Evolutionary conservation across 805 yeast species (phyloP), one percentile per base, ranked within the genome.

Genomic region (Wickerhamomyces bovis): DNA sequence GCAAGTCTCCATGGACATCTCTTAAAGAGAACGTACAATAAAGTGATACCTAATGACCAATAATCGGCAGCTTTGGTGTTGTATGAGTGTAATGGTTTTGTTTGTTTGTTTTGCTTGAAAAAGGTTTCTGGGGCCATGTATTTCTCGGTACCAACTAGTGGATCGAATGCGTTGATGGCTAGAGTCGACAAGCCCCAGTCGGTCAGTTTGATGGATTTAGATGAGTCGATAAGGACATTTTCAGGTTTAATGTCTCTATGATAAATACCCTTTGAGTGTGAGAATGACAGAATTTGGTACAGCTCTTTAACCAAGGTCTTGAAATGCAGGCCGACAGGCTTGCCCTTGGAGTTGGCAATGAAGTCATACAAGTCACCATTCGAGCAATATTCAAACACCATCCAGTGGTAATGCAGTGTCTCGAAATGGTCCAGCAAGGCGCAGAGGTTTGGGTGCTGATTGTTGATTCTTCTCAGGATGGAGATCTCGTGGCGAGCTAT

Each of bases 51-150:
- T 36, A 85, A 64, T 0, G 96, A 82, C 97, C 97, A 89, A 49
- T 85, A 74, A 66, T 89, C 97, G 38, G 89, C 84, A 60, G 78
- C 77, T 43, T 81, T 78, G 0, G 95, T 83, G 59, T 85, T 83
- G 62, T 89, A 89, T 25, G 56, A 44, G 8, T 45, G 42, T 22
- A 42, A 19, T 21, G 22, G 41, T 15, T 42, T 44, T 28, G 31
- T 13, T 28, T 28, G 28, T 3, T 43, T 31, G 13, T 44, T 13
- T 39, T 55, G 60, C 40, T 61, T 58, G 58, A 84, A 81, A 52
- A 83, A 81, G 43, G 89, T 74, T 64, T 89, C 97, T 4, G 97
- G 97, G 1, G 96, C 95, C 88, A 90, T 84, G 65, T 89, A 89
- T 52, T 92, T 77, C 63, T 88, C 96, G 21, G 90, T 82, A 25